These are phyloP conservation scores for Lasiodiplodia gonubiensis DNA, from an alignment of 2,329 filamentous ascomycete genomes.

Conservation along the genomic window DNA sequence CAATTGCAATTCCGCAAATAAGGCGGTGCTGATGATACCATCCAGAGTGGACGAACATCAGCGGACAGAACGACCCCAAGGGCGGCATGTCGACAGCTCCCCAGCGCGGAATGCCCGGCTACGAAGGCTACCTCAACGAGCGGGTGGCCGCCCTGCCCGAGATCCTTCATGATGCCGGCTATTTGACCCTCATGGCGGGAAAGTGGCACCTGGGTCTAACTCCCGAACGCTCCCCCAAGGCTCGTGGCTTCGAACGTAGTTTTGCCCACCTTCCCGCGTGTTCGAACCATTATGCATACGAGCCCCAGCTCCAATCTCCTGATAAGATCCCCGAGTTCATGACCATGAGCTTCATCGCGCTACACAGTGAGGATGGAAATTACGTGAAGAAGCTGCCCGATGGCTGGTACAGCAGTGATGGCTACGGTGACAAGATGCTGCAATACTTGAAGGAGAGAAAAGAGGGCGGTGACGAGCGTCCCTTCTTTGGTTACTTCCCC, in stretches of 20 bases:
- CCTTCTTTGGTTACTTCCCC: constrained; percentile 66
- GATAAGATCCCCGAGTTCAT: constrained; percentile 49
- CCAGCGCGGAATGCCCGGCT: constrained; percentile 64
- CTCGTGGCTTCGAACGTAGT: constrained; percentile 64
- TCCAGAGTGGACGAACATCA: constrained; percentile 61
- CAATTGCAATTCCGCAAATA: too few species aligned
- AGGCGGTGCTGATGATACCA: background rate
- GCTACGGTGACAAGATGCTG: constrained; percentile 49
- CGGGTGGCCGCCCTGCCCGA: constrained; percentile 64
- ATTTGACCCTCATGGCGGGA: constrained; percentile 65
- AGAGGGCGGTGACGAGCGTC: constrained; percentile 45
- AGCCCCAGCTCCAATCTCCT: constrained; percentile 49
- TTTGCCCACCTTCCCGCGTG: constrained; percentile 62
- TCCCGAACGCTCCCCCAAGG: constrained; percentile 61
- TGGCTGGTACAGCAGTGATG: constrained; percentile 47
- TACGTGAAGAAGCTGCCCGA: constrained; percentile 45
- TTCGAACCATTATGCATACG: constrained; percentile 60
- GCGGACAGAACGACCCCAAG: constrained; percentile 59
- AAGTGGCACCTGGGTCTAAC: constrained; percentile 69
- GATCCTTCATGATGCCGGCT: constrained; percentile 63
- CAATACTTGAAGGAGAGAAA: constrained; percentile 45
- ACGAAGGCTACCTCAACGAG: constrained; percentile 69
- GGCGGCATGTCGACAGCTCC: constrained; percentile 59
- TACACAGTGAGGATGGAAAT: constrained; percentile 48
- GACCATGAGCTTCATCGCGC: constrained; percentile 50